Percentiles rank a stretch among this genome's conserved stretches.
Conservation (phyloP, 352 stramenopile species). For the Phytophthora sp. region DNA sequence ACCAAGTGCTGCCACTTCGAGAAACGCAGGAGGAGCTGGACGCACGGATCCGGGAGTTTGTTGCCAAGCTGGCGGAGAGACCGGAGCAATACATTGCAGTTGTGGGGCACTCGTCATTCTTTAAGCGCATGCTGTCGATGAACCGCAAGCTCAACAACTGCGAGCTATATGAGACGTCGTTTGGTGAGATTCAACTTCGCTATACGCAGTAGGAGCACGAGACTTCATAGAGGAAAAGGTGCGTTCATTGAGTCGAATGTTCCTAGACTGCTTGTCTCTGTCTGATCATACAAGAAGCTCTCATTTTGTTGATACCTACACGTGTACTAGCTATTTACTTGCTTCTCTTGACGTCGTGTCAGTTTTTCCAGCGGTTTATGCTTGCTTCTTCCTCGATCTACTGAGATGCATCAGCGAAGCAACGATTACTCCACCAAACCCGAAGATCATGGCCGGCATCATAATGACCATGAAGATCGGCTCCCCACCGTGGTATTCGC, state of each 20-base stretch:
- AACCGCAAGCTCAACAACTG: constrained; percentile 83
- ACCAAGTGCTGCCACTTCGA: constrained; percentile 63
- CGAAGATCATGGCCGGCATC: constrained; percentile 75
- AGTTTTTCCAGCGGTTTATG: constrained; percentile 4
- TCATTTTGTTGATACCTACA: constrained; percentile 12
- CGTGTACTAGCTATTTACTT: constrained; percentile 7
- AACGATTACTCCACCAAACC: constrained; percentile 56
- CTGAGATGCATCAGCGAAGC: constrained; percentile 57
- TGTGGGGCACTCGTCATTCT: constrained; percentile 85
- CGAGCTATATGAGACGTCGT: constrained; percentile 57
- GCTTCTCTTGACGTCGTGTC: background rate
- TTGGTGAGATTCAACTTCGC: constrained; percentile 31
- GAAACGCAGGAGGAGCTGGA: constrained; percentile 69
- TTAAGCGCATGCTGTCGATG: constrained; percentile 87
- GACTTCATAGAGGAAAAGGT: background rate
- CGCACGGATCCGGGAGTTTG: constrained; percentile 67
- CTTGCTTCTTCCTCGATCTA: constrained; percentile 34
- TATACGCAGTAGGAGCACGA: constrained; percentile 12
- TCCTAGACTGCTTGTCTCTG: background rate
- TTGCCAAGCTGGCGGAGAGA: constrained; percentile 54
- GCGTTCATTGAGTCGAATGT: background rate
- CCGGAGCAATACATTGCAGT: constrained; percentile 78
- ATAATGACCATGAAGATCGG: constrained; percentile 83
- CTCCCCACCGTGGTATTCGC: constrained; percentile 79
- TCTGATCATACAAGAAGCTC: constrained; percentile 5